Evolutionary conservation across 176 grass and related monocot genomes (phyloP).

Genomic region (Cymbopogon citratus): DNA sequence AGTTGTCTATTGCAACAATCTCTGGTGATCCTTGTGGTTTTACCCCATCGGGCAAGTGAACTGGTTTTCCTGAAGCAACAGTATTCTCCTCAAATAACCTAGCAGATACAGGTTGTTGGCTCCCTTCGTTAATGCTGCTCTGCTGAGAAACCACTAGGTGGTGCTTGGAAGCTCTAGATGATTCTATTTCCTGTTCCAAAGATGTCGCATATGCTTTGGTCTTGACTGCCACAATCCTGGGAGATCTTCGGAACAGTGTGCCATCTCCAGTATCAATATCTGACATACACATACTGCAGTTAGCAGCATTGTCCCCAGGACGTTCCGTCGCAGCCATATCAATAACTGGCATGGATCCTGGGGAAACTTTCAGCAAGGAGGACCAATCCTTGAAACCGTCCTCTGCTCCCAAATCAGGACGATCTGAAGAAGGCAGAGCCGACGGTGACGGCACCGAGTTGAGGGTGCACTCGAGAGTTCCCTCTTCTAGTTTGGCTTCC

Average conservation of each 20-base stretch:
- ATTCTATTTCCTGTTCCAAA: not conserved
- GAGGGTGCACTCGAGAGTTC: not conserved
- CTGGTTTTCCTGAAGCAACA: not conserved
- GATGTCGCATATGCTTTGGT: not conserved
- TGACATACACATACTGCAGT: not conserved
- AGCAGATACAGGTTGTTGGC: not conserved
- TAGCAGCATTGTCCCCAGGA: not conserved
- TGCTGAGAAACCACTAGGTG: not conserved
- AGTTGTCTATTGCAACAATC: not conserved
- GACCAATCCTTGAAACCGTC: not conserved
- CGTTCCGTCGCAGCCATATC: not conserved
- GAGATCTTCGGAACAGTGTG: slow-evolving; percentile 11
- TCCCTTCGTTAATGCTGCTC: not conserved
- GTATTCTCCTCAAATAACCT: not conserved
- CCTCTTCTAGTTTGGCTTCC: slow-evolving; percentile 17
- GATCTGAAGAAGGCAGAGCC: not conserved
- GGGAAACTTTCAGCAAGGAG: not conserved
- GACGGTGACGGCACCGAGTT: slow-evolving; percentile 10
- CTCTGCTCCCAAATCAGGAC: slow-evolving; percentile 9
- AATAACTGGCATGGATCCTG: not conserved
- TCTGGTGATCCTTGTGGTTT: not conserved
- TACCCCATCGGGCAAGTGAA: not conserved
- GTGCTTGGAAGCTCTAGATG: slow-evolving; percentile 19
- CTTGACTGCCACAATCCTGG: not conserved
- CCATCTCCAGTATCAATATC: not conserved